Percentiles rank a stretch among this genome's conserved stretches.
phyloP scores from a whole-genome alignment of 179 eudicot genomes.

The Drosera spatulata region DNA sequence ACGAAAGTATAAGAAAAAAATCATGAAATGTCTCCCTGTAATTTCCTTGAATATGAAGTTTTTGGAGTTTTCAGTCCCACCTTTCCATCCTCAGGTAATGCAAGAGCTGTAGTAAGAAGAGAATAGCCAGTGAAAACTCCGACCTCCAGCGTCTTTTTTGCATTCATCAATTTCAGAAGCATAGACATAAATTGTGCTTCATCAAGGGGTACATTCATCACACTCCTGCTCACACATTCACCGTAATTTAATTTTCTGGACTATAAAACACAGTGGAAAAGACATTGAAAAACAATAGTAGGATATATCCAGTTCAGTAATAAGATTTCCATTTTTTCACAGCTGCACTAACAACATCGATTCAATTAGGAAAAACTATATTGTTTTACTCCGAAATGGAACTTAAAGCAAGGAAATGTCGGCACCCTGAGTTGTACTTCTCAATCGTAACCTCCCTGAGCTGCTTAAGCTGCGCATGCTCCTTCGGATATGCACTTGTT shows the following conservation, averaged over 20 bases:
- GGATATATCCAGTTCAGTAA: too few relatives aligned
- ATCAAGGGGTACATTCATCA: conserved; percentile 20
- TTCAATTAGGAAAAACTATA: not conserved
- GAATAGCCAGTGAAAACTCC: conserved; percentile 47
- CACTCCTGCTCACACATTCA: conserved; percentile 8
- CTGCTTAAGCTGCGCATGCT: conserved; percentile 24
- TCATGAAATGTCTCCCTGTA: not conserved
- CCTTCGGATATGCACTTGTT: conserved; percentile 28
- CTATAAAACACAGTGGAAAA: not conserved
- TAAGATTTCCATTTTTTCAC: too few relatives aligned
- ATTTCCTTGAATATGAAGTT: not conserved
- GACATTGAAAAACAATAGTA: not conserved
- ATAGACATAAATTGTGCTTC: conserved; percentile 37
- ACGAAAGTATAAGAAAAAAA: too few relatives aligned
- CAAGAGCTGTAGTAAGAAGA: conserved; percentile 33
- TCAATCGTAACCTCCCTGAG: conserved; percentile 15
- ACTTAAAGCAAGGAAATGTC: not conserved
- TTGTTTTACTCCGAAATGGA: not conserved
- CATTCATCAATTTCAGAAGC: conserved; percentile 39
- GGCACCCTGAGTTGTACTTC: conserved; percentile 10
- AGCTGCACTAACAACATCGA: not conserved
- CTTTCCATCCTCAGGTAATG: conserved; percentile 50
- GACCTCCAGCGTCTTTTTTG: conserved; percentile 45
- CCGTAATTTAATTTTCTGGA: not conserved
- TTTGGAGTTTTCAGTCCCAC: conserved; percentile 8